Base-by-base conservation (phyloP, 371 early-diverging fungal species). In the Mortierella sp. region DNA sequence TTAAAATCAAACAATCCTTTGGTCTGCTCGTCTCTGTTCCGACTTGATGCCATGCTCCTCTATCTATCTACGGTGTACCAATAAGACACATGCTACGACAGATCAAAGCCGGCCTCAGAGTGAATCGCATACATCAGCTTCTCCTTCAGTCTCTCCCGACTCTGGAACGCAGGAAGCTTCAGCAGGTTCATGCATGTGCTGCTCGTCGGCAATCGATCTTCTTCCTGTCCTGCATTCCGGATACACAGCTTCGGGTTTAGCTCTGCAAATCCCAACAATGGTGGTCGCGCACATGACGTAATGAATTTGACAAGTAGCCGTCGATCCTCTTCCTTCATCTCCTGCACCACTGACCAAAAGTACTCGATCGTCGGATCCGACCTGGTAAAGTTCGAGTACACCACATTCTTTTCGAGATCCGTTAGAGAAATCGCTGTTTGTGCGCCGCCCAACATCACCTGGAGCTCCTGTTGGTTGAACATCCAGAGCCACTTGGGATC, bases 101-200 rank as follows among this genome's bases (percentile, higher is more conserved):
- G 80, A 60, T 95, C 95, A 84, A 98, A 98, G 11, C 98, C 98
- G 34, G 95, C 91, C 28, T 92, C 94, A 4, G 95, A 89, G 56
- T 87, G 89, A 56, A 97, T 94, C 0, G 98, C 94, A 68, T 94
- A 93, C 28, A 87, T 51, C 64, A 98, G 81, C 86, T 98, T 98
- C 57, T 83, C 78, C 73, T 80, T 83, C 65, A 93, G 70, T 11
- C 81, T 78, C 9, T 80, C 75, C 51, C 84, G 79, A 19, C 72
- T 84, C 34, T 84, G 84, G 72, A 93, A 98, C 14, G 85, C 82
- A 0, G 99, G 99, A 24, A 98, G 80, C 78, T 97, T 97, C 34
- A 98, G 80, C 49, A 97, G 81, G 78, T 98, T 98, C 61, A 98
- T 93, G 72, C 99, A 98, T 0, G 99, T 98, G 24, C 92, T 90